A percentile compares a stretch with the other conserved stretches of the same genome.
These are phyloP conservation scores for Viola odorata DNA, from an alignment of 345 rosid species.

Conservation along the genomic window DNA sequence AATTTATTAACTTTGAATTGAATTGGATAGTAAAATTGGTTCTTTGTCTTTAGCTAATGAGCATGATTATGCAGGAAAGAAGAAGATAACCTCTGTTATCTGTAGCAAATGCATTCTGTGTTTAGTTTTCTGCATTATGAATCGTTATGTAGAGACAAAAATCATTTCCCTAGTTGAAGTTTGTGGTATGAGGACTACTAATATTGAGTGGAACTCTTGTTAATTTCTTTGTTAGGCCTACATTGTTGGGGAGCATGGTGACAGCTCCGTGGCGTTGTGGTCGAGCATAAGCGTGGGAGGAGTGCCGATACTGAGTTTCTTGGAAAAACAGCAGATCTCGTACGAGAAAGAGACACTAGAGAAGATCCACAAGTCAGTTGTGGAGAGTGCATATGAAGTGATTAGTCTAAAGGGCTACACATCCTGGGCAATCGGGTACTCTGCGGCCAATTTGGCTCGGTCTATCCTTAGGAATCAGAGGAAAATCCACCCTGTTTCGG, in stretches of 20 bases:
- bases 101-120: too few species aligned
- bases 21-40: too few species aligned
- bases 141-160: too few species aligned
- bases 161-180: too few species aligned
- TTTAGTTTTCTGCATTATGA: too few species aligned
- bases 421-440: constrained; percentile 98
- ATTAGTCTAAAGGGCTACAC: constrained; percentile 87
- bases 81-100: too few species aligned
- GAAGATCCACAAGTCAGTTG: constrained; percentile 61
- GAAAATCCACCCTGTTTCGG: constrained; percentile 81
- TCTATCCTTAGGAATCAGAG: constrained; percentile 79
- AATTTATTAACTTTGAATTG: too few species aligned
- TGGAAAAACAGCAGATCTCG: constrained; percentile 59
- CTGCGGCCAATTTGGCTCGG: constrained; percentile 73
- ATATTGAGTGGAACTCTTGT: background rate
- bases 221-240: constrained; percentile 41
- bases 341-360: constrained; percentile 77
- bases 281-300: constrained; percentile 92
- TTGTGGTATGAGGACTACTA: background rate
- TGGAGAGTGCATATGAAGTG: constrained; percentile 74
- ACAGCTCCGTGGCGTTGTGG: constrained; percentile 94
- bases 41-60: too few species aligned
- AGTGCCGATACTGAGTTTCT: constrained; percentile 74
- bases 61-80: too few species aligned
- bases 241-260: constrained; percentile 92